Evolutionary conservation across 2,329 filamentous ascomycete genomes (phyloP).

Genomic region (Blastomyces silverae): DNA sequence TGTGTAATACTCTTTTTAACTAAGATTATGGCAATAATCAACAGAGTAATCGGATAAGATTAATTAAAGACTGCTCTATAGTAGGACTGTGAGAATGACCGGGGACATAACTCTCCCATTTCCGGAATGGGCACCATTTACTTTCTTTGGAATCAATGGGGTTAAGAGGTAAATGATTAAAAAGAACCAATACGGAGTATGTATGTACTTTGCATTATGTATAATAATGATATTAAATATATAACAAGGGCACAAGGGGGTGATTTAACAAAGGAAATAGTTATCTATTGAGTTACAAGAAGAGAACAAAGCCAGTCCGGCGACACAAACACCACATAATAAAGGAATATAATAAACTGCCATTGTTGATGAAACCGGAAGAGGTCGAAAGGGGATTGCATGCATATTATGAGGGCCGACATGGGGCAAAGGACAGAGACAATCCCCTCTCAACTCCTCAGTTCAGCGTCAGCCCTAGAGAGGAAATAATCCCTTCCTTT

Average conservation of each 20-base stretch:
- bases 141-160: not conserved
- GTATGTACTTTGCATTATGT: not conserved
- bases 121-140: not conserved
- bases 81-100: no score
- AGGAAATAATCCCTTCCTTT: constrained; percentile 24
- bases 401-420: not conserved
- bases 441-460: not conserved
- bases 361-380: not conserved
- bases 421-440: not conserved
- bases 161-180: no score
- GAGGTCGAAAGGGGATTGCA: not conserved
- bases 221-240: not conserved
- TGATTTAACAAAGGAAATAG: not conserved
- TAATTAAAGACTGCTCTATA: no score
- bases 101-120: no score
- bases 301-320: not conserved
- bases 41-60: no score
- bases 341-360: not conserved
- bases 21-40: no score
- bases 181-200: no score
- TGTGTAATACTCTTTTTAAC: no score
- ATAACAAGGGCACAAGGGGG: not conserved
- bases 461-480: not conserved
- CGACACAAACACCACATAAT: not conserved
- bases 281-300: not conserved